Evolutionary conservation across 306 rosid genomes (phyloP).

Genomic region (Glycine tomentella): DNA sequence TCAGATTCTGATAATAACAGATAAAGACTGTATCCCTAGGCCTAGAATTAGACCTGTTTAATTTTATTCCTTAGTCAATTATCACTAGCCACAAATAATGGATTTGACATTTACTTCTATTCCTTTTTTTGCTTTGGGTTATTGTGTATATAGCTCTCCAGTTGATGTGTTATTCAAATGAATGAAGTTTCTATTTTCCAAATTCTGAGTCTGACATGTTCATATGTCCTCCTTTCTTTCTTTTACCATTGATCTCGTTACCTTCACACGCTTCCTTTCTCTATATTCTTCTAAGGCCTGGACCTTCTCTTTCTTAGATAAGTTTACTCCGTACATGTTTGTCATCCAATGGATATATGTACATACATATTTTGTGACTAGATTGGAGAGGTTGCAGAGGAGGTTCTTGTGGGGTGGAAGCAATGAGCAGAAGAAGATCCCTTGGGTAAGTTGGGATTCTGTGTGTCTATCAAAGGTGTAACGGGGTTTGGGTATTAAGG

Average conservation of each 20-base stretch:
- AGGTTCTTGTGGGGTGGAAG: too few species aligned
- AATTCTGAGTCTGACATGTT: not conserved
- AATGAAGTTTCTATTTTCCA: not conserved
- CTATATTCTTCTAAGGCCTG: constrained; percentile 2
- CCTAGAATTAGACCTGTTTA: not conserved
- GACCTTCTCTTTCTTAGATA: not conserved
- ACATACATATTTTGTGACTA: not conserved
- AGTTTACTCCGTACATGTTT: constrained; percentile 36
- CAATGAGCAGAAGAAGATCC: too few species aligned
- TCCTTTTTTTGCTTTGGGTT: not conserved
- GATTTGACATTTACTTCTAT: not conserved
- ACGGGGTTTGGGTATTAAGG: too few species aligned
- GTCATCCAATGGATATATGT: constrained; percentile 14
- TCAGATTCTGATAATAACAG: not conserved
- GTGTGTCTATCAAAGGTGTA: too few species aligned
- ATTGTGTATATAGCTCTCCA: not conserved
- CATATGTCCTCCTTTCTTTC: constrained; percentile 15
- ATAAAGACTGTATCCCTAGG: not conserved
- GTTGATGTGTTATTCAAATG: not conserved
- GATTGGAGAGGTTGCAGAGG: too few species aligned
- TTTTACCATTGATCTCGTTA: not conserved
- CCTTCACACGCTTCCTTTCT: constrained; percentile 11
- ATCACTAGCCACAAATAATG: not conserved
- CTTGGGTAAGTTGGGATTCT: too few species aligned
- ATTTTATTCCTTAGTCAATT: not conserved